Evolutionary conservation across 108 stramenopile genomes (phyloP).

Genomic region (Chaetoceros tenuissimus): DNA sequence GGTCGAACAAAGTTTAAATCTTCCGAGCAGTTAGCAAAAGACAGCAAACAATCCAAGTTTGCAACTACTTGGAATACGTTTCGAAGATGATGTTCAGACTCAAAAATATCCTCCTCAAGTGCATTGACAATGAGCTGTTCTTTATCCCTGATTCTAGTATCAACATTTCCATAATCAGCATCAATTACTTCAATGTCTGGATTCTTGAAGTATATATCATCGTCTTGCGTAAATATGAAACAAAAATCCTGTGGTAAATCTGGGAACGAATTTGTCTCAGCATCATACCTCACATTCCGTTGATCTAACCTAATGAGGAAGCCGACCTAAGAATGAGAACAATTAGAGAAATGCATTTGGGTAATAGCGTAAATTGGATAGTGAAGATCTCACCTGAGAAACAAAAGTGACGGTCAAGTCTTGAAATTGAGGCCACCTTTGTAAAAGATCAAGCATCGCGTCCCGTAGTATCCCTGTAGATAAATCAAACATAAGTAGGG

Average conservation of each 20-base stretch:
- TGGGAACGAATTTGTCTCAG: conserved; percentile 34
- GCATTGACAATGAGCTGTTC: conserved; percentile 81
- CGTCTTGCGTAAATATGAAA: conserved; percentile 67
- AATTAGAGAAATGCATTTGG: background rate
- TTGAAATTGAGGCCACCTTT: conserved; percentile 43
- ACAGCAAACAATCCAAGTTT: conserved; percentile 83
- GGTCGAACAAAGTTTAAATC: conserved; percentile 84
- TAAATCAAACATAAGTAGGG: too few species aligned
- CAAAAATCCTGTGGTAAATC: conserved; percentile 61
- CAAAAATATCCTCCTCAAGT: conserved; percentile 87
- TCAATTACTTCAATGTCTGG: conserved; percentile 73
- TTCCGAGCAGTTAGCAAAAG: conserved; percentile 73
- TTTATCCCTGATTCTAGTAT: conserved; percentile 84
- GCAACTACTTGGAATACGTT: conserved; percentile 70
- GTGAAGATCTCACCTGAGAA: conserved; percentile 46
- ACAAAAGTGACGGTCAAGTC: conserved; percentile 79
- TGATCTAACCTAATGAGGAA: conserved; percentile 72
- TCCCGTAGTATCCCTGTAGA: conserved; percentile 33
- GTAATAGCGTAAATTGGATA: background rate
- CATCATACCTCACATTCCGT: conserved; percentile 30
- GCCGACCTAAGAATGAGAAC: conserved; percentile 43
- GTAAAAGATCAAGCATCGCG: conserved; percentile 41
- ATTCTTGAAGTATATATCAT: conserved; percentile 82
- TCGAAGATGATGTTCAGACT: conserved; percentile 72
- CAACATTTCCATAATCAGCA: conserved; percentile 85